Evolutionary conservation across 2,329 filamentous ascomycete genomes (phyloP), one percentile per base, ranked within the genome.

Genomic region (Trichoderma guizhouense): DNA sequence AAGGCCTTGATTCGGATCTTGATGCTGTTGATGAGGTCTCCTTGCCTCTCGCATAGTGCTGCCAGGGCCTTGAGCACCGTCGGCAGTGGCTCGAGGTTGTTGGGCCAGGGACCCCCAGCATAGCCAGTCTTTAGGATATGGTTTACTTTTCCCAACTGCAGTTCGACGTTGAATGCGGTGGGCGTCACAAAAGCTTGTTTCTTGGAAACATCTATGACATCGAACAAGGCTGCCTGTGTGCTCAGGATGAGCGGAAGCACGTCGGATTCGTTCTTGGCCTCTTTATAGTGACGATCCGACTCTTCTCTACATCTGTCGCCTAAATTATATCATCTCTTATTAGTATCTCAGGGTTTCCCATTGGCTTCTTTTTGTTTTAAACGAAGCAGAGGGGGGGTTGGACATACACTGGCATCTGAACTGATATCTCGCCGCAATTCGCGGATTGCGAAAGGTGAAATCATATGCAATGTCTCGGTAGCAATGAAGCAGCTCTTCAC

Each of bases 381-480:
- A 28, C 5, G 7, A 24, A 5, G 6, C 24, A 28, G 2, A 6
- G 28, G 15, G 14, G 30, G 24, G 12, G 2, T 4, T 34, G 15
- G 26, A 57, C 71, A 24, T 70, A 72, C 71, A 72, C 11, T 55
- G 43, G 15, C 71, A 72, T 28, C 18, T 14, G 15, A 72, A 72
- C 11, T 63, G 71, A 70, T 72, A 70, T 21, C 47, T 39, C 2
- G 47, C 12, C 28, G 26, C 5, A 3, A 72, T 24, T 5, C 60
- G 34, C 5, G 65, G 58, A 12, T 57, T 57, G 36, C 71, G 71
- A 64, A 65, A 57, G 8, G 36, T 62, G 12, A 67, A 61, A 6
- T 72, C 71, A 11, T 71, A 62, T 5, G 53, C 7, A n/a, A 55
- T 32, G 9, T 71, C 66, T 32, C 47, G 36, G 26, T 71, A 73